Conservation (phyloP, 2,329 filamentous ascomycete species). For the Xylariaceae sp. region DNA sequence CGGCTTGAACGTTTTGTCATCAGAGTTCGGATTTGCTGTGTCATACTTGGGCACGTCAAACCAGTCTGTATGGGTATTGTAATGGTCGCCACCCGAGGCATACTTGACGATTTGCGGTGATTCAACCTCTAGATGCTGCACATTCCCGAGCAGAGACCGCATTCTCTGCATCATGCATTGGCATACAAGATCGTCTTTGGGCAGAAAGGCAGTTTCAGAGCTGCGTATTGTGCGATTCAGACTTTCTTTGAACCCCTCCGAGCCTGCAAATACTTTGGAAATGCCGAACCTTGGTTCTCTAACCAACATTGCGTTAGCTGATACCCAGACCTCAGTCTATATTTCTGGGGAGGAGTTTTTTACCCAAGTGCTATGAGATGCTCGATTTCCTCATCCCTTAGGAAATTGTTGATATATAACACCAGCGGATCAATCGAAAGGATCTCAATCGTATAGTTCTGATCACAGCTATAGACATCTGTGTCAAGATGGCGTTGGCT, state of each 20-base stretch:
- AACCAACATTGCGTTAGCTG: background rate
- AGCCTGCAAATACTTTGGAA: background rate
- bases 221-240: slow-evolving; percentile 7
- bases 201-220: slow-evolving; percentile 8
- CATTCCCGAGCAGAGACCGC: slow-evolving; percentile 14
- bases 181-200: slow-evolving; percentile 12
- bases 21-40: background rate
- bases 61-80: slow-evolving; percentile 12
- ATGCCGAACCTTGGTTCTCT: slow-evolving; percentile 4
- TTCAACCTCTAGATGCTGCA: slow-evolving; percentile 12
- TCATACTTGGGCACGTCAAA: slow-evolving; percentile 8
- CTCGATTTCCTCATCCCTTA: slow-evolving; percentile 9
- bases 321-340: too few species aligned
- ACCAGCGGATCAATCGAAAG: slow-evolving; percentile 12
- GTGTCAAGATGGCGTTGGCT: background rate
- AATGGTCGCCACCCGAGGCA: slow-evolving; percentile 14
- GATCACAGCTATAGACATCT: slow-evolving; percentile 2
- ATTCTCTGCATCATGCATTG: slow-evolving; percentile 9
- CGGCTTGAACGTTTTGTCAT: slow-evolving; percentile 4
- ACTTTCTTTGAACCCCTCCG: background rate
- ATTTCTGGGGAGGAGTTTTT: slow-evolving; percentile 1
- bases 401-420: slow-evolving; percentile 12
- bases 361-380: slow-evolving; percentile 8
- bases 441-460: slow-evolving; percentile 9
- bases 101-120: slow-evolving; percentile 17